Evolutionary conservation across 345 rosid species (phyloP).

Genomic region (Eutrema heterophyllum): DNA sequence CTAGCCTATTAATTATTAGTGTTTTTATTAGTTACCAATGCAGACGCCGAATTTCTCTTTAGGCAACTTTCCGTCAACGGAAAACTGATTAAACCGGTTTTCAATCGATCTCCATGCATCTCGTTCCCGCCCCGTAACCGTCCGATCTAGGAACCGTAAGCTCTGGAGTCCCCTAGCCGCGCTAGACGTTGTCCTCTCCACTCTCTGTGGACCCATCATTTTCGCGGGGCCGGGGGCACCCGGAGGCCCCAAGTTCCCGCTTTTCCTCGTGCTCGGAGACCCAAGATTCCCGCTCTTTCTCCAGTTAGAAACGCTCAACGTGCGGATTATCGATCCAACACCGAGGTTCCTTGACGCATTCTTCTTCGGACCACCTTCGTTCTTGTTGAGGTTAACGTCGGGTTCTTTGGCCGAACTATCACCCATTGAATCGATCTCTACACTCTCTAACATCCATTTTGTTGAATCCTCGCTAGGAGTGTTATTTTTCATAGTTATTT

Average conservation of each 20-base stretch:
- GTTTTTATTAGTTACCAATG: conserved; percentile 43
- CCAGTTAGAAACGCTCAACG: conserved; percentile 43
- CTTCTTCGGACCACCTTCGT: conserved; percentile 23
- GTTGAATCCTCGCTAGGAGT: conserved; percentile 29
- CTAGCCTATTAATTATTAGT: background rate
- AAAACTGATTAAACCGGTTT: conserved; percentile 60
- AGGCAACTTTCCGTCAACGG: conserved; percentile 48
- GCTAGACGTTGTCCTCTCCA: conserved; percentile 51
- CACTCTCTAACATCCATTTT: conserved; percentile 63
- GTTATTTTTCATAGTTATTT: conserved; percentile 20
- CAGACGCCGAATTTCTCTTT: conserved; percentile 75
- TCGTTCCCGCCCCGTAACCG: conserved; percentile 62
- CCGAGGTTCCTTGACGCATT: conserved; percentile 16
- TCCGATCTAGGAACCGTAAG: conserved; percentile 75
- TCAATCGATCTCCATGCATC: conserved; percentile 89
- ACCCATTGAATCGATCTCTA: conserved; percentile 48
- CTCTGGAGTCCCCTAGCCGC: conserved; percentile 77
- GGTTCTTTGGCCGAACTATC: conserved; percentile 33
- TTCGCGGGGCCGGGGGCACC: background rate
- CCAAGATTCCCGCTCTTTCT: conserved; percentile 36
- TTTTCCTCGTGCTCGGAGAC: conserved; percentile 25
- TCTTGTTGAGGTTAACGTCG: background rate
- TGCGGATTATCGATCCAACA: conserved; percentile 34
- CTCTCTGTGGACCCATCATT: conserved; percentile 26
- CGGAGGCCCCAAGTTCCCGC: conserved; percentile 29